These are phyloP conservation scores for Fagopyrum homotropicum DNA, from an alignment of 148 eudicot genomes.

Conservation along the genomic window DNA sequence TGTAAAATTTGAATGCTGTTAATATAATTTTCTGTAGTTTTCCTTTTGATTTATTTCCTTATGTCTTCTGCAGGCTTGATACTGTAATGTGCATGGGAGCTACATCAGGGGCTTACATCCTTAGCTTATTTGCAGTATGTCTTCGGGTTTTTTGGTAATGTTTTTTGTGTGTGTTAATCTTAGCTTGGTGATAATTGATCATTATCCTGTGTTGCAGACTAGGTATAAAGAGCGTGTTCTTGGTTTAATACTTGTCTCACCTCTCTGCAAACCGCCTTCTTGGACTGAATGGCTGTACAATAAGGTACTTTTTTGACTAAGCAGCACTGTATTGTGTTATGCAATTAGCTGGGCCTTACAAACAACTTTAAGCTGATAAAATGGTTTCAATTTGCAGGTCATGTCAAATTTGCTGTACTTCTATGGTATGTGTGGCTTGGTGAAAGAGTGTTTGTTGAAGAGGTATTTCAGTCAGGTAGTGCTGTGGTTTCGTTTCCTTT, in stretches of 20 bases:
- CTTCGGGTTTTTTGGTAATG: not conserved
- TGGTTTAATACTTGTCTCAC: constrained; percentile 92
- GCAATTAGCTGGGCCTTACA: not conserved
- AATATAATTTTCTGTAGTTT: not conserved
- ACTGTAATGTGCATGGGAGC: constrained; percentile 92
- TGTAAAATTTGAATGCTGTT: not conserved
- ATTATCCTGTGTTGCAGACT: constrained; percentile 43
- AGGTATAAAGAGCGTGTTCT: constrained; percentile 67
- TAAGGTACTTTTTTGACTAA: constrained; percentile 47
- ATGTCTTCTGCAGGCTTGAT: constrained; percentile 48
- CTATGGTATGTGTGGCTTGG: constrained; percentile 83
- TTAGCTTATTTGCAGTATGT: constrained; percentile 87
- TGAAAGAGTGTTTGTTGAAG: constrained; percentile 79
- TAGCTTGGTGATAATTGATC: not conserved
- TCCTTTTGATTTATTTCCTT: not conserved
- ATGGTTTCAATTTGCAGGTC: constrained; percentile 7
- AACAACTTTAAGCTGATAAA: not conserved
- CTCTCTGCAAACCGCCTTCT: constrained; percentile 89
- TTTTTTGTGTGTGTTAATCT: not conserved
- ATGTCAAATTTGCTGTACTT: constrained; percentile 76
- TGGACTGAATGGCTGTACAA: constrained; percentile 97
- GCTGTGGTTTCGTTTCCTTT: constrained; percentile 1
- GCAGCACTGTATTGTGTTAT: not conserved
- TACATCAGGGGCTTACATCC: constrained; percentile 90
- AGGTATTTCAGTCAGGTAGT: constrained; percentile 87